These are phyloP conservation scores for Podospora bellae-mahoneyi DNA, from an alignment of 495 filamentous ascomycete genomes.

Conservation along the genomic window DNA sequence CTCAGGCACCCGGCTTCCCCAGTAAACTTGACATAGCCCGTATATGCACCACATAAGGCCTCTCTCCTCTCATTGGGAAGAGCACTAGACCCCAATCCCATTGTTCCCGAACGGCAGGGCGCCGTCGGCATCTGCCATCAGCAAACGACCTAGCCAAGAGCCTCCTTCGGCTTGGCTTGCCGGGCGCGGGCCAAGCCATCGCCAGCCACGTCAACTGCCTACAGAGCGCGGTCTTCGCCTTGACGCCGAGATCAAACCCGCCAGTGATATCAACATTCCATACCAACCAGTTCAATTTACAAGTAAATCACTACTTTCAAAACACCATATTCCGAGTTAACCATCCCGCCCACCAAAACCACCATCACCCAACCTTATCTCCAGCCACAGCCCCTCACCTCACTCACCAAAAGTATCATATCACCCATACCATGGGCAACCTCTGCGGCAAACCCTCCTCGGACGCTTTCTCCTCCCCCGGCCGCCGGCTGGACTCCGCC, in stretches of 20 bases:
- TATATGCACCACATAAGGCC: background rate
- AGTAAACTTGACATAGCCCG: background rate
- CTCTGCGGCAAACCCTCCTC: constrained; percentile 65
- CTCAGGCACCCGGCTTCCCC: background rate
- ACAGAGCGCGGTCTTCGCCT: background rate
- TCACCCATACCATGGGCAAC: constrained; percentile 59
- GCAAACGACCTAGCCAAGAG: background rate
- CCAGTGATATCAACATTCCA: background rate
- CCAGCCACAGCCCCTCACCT: background rate
- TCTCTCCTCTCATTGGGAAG: background rate
- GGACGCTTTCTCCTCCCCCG: constrained; percentile 58
- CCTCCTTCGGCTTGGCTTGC: background rate
- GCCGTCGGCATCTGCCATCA: background rate
- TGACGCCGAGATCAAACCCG: background rate
- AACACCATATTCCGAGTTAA: no score
- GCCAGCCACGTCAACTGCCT: background rate
- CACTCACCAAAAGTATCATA: background rate
- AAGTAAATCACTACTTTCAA: background rate
- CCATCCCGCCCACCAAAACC: background rate
- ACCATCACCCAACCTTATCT: background rate
- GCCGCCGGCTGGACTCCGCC: constrained; percentile 58
- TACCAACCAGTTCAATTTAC: background rate
- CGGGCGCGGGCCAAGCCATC: background rate
- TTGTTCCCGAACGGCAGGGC: background rate
- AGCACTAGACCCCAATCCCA: background rate